Conservation (phyloP, 441 rosid genomes). For the Breynia disticha region DNA sequence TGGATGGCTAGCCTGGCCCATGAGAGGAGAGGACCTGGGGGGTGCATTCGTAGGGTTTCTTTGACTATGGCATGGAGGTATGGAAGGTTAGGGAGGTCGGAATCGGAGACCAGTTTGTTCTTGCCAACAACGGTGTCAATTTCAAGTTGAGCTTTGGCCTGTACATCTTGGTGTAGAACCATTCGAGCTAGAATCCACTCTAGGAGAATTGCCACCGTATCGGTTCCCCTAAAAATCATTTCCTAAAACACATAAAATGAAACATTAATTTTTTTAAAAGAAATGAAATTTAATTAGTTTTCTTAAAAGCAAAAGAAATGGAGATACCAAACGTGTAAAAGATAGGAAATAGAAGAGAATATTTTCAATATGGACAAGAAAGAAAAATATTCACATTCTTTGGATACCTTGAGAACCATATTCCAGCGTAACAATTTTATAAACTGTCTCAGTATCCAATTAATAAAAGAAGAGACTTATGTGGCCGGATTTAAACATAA, state of each 20-base stretch:
- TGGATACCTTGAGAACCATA: slow-evolving; percentile 11
- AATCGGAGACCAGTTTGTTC: slow-evolving; percentile 23
- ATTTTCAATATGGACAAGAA: slow-evolving; percentile 3
- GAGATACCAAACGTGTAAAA: neutral
- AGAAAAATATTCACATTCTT: slow-evolving; percentile 11
- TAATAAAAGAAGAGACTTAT: too few relatives aligned
- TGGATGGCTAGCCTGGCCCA: slow-evolving; percentile 63
- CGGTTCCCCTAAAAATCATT: slow-evolving; percentile 56
- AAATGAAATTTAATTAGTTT: neutral
- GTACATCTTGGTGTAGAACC: slow-evolving; percentile 45
- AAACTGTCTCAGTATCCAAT: too few relatives aligned
- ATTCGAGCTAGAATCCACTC: slow-evolving; percentile 64
- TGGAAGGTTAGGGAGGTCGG: slow-evolving; percentile 33
- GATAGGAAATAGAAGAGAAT: slow-evolving; percentile 5
- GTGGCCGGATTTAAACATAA: too few relatives aligned
- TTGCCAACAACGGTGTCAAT: slow-evolving; percentile 25
- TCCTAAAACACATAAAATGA: slow-evolving; percentile 21
- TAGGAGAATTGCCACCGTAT: slow-evolving; percentile 47
- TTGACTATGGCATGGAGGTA: slow-evolving; percentile 46
- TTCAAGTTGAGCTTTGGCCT: slow-evolving; percentile 38
- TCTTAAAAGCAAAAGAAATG: neutral
- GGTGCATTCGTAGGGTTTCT: slow-evolving; percentile 43
- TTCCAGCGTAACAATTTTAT: neutral
- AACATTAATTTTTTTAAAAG: neutral
- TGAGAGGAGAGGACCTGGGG: slow-evolving; percentile 50